phyloP scores from a whole-genome alignment of 345 rosid species.

The Ceriops zippeliana region DNA sequence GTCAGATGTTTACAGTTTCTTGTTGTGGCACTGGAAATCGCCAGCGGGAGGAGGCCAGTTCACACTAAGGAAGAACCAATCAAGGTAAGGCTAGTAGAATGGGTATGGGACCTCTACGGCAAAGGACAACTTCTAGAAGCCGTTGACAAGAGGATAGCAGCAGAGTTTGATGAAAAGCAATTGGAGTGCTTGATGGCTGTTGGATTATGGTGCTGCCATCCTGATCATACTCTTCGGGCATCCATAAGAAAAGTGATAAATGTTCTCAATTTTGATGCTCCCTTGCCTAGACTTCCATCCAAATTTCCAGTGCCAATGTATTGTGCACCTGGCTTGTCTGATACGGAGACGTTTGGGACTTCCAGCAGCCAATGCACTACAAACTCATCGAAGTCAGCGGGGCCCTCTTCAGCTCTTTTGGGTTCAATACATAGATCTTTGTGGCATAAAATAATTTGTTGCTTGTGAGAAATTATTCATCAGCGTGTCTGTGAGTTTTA shows the following conservation, averaged over 20 bases:
- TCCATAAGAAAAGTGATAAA: slow-evolving; percentile 45
- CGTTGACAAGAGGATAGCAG: slow-evolving; percentile 21
- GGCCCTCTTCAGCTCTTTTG: no score
- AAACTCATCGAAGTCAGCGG: no score
- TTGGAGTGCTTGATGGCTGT: slow-evolving; percentile 39
- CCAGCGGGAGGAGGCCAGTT: no score
- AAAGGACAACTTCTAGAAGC: slow-evolving; percentile 27
- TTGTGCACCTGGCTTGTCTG: slow-evolving; percentile 28
- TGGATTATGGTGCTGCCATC: slow-evolving; percentile 56
- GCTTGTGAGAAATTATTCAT: no score
- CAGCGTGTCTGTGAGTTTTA: no score
- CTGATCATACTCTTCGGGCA: slow-evolving; percentile 39
- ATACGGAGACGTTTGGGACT: not conserved
- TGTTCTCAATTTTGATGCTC: slow-evolving; percentile 40
- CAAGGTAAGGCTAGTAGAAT: no score
- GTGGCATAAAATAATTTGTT: no score
- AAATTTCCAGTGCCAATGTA: slow-evolving; percentile 50
- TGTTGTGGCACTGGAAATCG: no score
- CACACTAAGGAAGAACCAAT: no score
- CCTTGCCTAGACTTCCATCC: slow-evolving; percentile 44
- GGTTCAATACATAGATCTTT: no score
- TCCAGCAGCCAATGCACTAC: slow-evolving; percentile 24
- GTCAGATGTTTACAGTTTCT: no score
- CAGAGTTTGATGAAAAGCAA: slow-evolving; percentile 31
- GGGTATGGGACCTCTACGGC: not conserved